Base-by-base conservation (phyloP, 2,329 filamentous ascomycete species). In the Ophiostoma fasciatum region DNA sequence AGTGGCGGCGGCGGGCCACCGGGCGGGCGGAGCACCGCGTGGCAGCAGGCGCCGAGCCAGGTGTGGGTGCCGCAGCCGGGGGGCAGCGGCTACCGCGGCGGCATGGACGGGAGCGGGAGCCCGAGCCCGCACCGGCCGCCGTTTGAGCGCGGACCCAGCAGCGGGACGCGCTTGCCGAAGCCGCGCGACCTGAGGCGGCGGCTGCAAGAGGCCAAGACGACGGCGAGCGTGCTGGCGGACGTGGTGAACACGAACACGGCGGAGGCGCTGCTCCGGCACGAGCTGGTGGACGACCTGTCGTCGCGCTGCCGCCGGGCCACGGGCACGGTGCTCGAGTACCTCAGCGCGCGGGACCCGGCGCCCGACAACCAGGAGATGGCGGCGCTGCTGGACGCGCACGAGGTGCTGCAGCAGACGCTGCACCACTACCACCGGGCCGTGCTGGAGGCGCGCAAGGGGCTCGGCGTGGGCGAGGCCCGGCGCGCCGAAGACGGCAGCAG, bases 351-450 rank as follows among this genome's bases (percentile, higher is more conserved):
- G 38, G 71, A 83, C 51, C 87, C 88, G 0, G 54, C 72, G 1
- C 87, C 88, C 0, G 90, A 96, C 55, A 88, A 94, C 49, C 80
- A 94, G 46, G 96, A 88, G 1, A 84, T 96, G 71, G 76, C 90
- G 52, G 87, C 76, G 12, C 63, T 98, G 42, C 94, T 98, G 50
- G 85, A 94, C 56, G 90, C 84, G 12, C 94, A 93, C 53, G 90
- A 96, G 56, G 81, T 88, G 52, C 65, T 98, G 21, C 82, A 83
- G 42, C 73, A 82, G 30, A 78, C 87, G 0, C 66, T 88, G 28
- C 90, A 76, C 44, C 77, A 84, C 51, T 83, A 94, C 55, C 83
- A 93, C 56, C 75, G 85, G 37, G 79, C 84, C 9, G 62, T 92
- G 28, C 58, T 78, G n/a, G 66, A 65, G 40, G 71, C 74, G 3